Conservation (phyloP, 306 rosid species). For the Gastrolobium villosum region DNA sequence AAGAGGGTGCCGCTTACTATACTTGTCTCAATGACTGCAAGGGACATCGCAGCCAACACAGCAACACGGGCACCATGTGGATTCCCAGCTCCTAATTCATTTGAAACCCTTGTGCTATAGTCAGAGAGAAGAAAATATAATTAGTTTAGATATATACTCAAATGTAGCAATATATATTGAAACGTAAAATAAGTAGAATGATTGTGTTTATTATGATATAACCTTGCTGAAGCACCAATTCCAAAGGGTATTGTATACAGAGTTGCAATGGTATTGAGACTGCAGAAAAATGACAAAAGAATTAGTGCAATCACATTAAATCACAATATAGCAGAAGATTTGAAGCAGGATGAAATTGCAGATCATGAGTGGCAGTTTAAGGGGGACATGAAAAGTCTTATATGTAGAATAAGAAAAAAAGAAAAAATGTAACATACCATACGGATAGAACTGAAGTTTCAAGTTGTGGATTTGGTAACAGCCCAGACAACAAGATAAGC, state of each 20-base stretch:
- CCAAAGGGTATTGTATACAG: slow-evolving; percentile 73
- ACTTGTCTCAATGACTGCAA: slow-evolving; percentile 55
- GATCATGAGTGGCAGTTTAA: neutral
- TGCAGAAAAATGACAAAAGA: slow-evolving; percentile 38
- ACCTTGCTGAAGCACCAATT: slow-evolving; percentile 78
- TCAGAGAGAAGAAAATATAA: neutral
- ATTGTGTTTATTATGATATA: neutral
- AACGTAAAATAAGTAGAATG: neutral
- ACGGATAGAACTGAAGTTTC: slow-evolving; percentile 85
- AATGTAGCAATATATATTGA: neutral
- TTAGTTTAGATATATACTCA: neutral
- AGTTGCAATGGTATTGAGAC: slow-evolving; percentile 66
- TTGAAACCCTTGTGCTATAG: slow-evolving; percentile 74
- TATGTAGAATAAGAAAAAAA: neutral
- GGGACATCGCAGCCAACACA: slow-evolving; percentile 59
- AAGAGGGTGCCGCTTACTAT: slow-evolving; percentile 59
- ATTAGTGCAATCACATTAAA: slow-evolving; percentile 11
- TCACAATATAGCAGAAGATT: neutral
- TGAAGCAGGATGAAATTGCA: neutral
- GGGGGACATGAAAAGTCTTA: neutral
- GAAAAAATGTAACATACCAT: slow-evolving; percentile 59
- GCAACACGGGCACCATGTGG: slow-evolving; percentile 63
- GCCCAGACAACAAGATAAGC: slow-evolving; percentile 70
- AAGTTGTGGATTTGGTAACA: slow-evolving; percentile 84
- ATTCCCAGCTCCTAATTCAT: slow-evolving; percentile 83